These are phyloP conservation scores for Fusarium udum DNA, from an alignment of 2,329 filamentous ascomycete genomes.

Conservation along the genomic window DNA sequence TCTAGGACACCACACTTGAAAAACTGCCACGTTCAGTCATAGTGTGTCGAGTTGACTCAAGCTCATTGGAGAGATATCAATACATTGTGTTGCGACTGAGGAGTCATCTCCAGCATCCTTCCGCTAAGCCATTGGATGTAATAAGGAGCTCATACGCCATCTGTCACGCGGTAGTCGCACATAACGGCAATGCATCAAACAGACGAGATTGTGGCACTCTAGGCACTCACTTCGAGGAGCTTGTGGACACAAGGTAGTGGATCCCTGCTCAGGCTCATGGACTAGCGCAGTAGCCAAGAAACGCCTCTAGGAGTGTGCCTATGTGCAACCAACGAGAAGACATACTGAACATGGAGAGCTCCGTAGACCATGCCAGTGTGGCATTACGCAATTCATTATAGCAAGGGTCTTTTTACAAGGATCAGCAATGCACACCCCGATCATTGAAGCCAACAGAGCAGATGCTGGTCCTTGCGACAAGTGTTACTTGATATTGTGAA, in stretches of 20 bases:
- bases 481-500: neutral
- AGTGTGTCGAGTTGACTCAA: neutral
- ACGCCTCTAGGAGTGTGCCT: neutral
- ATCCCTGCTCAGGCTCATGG: constrained; percentile 1
- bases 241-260: neutral
- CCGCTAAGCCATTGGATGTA: neutral
- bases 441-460: constrained; percentile 5
- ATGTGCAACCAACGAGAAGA: constrained; percentile 8
- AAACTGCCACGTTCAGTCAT: constrained; percentile 23
- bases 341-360: neutral
- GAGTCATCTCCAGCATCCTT: neutral
- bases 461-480: constrained; percentile 4
- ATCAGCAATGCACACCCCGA: constrained; percentile 6
- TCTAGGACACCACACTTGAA: constrained; percentile 6
- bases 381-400: constrained; percentile 22
- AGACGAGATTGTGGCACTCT: constrained; percentile 20
- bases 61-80: neutral
- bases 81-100: constrained; percentile 7
- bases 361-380: constrained; percentile 18
- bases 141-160: neutral
- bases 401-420: constrained; percentile 25
- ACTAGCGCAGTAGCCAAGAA: constrained; percentile 31
- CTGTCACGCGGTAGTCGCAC: constrained; percentile 14
- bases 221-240: constrained; percentile 6
- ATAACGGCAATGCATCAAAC: constrained; percentile 21